These are phyloP conservation scores for Casaregolazyma lundiana DNA, from an alignment of 1,139 yeast species.

Conservation along the genomic window DNA sequence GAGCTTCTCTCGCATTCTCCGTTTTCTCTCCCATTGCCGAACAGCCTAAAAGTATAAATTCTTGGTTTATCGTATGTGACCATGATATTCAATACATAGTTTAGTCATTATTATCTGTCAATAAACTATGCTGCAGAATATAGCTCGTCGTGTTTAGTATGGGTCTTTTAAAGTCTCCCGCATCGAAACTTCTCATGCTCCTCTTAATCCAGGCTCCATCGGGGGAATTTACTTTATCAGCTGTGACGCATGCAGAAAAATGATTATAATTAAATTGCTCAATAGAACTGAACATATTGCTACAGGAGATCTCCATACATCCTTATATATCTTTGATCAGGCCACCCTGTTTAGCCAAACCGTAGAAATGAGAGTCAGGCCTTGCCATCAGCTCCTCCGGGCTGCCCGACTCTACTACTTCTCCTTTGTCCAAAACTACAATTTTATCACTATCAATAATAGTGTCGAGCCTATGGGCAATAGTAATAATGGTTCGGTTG, in stretches of 20 bases:
- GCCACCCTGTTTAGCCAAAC: constrained; percentile 65
- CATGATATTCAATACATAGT: too few species aligned
- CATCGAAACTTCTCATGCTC: too few species aligned
- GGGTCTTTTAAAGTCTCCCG: too few species aligned
- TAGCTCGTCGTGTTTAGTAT: too few species aligned
- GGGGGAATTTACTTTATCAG: too few species aligned
- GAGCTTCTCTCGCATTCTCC: neutral
- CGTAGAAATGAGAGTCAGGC: constrained; percentile 46
- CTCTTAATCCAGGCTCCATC: too few species aligned
- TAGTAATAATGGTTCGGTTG: constrained; percentile 67
- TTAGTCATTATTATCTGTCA: too few species aligned
- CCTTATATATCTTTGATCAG: constrained; percentile 17
- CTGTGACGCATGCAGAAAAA: neutral
- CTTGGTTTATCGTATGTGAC: too few species aligned
- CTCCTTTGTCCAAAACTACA: constrained; percentile 63
- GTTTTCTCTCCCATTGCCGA: neutral
- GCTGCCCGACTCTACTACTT: constrained; percentile 62
- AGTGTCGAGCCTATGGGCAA: constrained; percentile 81
- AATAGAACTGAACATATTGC: too few species aligned
- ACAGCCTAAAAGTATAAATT: too few species aligned
- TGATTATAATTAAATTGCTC: neutral
- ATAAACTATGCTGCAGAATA: too few species aligned
- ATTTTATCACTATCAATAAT: constrained; percentile 75
- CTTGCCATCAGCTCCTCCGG: constrained; percentile 48
- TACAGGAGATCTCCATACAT: neutral